Evolutionary conservation across 2,329 filamentous ascomycete genomes (phyloP).

Genomic region (Trichoderma endophyticum): DNA sequence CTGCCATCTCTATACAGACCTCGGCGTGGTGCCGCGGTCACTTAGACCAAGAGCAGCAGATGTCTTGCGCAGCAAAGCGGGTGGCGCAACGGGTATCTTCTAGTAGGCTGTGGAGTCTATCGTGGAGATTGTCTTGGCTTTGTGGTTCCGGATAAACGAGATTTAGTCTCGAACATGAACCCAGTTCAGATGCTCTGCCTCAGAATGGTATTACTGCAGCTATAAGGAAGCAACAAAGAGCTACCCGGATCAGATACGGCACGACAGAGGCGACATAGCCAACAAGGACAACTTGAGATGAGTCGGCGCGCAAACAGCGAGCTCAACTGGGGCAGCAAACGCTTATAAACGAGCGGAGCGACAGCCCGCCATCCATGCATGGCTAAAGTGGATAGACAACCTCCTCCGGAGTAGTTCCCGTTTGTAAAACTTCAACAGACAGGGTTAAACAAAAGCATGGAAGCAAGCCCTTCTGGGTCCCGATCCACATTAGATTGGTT

Average conservation of each 20-base stretch:
- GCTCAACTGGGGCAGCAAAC: background rate
- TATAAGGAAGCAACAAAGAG: background rate
- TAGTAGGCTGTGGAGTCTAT: conserved; percentile 12
- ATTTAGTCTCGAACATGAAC: background rate
- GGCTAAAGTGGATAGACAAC: background rate
- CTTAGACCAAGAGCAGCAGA: background rate
- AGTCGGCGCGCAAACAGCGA: background rate
- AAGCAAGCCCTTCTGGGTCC: background rate
- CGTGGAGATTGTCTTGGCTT: conserved; percentile 7
- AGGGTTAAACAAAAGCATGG: background rate
- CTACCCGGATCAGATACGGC: background rate
- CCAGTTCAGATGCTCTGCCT: background rate
- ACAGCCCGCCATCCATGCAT: conserved; percentile 9
- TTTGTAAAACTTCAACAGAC: conserved; percentile 9
- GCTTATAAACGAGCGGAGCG: conserved; percentile 12
- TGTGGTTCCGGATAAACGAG: background rate
- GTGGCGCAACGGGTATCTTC: conserved; percentile 12
- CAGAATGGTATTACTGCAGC: background rate
- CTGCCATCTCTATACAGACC: conserved; percentile 11
- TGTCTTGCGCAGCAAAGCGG: background rate
- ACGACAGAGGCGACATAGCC: background rate
- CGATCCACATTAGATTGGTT: background rate
- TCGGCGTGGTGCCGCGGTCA: conserved; percentile 1
- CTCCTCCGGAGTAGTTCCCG: conserved; percentile 10
- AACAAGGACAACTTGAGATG: background rate